Conservation (phyloP, 169 alveolate genomes). For the Plasmodium cynomolgi region DNA sequence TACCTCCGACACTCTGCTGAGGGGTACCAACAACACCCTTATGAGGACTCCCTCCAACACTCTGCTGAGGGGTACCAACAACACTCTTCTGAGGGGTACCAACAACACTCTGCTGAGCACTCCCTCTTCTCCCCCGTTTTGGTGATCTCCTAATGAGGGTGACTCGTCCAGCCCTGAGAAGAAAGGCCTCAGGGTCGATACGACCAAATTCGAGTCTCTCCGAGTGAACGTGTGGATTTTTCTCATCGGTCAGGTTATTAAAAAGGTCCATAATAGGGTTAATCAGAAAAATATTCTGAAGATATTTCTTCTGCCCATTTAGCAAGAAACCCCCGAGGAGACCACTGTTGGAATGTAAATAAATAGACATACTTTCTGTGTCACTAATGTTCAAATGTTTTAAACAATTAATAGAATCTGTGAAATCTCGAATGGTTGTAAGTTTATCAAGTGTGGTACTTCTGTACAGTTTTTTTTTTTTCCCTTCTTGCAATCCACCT, state of each 20-base stretch:
- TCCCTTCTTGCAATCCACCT: constrained; percentile 2
- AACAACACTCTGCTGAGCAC: no score
- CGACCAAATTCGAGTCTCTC: constrained; percentile 82
- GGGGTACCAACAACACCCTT: no score
- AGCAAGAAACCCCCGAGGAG: constrained; percentile 47
- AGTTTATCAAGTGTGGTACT: not conserved
- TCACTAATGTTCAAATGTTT: constrained; percentile 38
- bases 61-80: no score
- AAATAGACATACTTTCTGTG: constrained; percentile 28
- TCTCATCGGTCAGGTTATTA: constrained; percentile 35
- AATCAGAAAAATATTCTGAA: constrained; percentile 64
- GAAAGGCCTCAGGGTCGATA: not conserved
- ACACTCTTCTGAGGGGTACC: no score
- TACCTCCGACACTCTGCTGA: no score
- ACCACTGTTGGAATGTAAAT: constrained; percentile 53
- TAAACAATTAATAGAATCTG: constrained; percentile 35
- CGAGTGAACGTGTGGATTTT: constrained; percentile 54
- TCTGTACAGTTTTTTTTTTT: not conserved
- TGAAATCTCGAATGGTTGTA: constrained; percentile 13
- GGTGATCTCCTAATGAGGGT: not conserved
- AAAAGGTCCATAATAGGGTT: constrained; percentile 80
- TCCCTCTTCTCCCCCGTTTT: not conserved
- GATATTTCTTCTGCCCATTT: not conserved
- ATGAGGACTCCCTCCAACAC: no score
- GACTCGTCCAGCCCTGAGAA: not conserved